Percentiles rank a stretch among this genome's conserved stretches.
These are phyloP conservation scores for Eimeria acervulina DNA, from an alignment of 169 alveolate genomes.

Conservation along the genomic window DNA sequence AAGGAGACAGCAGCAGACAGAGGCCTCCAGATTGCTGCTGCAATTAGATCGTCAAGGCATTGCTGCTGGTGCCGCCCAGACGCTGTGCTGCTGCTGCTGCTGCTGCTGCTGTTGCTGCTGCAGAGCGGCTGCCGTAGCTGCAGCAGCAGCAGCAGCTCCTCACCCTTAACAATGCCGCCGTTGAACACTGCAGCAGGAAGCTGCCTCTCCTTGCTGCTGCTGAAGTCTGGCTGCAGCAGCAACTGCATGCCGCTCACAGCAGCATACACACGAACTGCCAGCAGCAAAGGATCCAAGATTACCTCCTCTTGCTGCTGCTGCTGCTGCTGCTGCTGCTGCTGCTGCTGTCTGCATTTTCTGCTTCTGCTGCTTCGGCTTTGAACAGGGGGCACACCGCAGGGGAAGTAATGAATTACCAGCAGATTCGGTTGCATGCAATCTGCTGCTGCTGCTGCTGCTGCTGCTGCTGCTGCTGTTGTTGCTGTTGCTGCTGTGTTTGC, in stretches of 20 bases:
- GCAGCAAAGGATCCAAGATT: not conserved
- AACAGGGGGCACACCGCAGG: not conserved
- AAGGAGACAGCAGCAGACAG: not conserved
- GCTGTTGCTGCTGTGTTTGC: not conserved
- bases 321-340: slow-evolving; percentile 30
- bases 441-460: too few relatives aligned
- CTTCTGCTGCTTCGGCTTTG: not conserved
- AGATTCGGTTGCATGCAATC: not conserved
- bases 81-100: not conserved
- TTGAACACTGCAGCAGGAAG: slow-evolving; percentile 24
- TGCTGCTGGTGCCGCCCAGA: not conserved
- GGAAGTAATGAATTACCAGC: not conserved
- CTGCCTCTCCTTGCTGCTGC: slow-evolving; percentile 29
- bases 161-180: not conserved
- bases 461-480: not conserved
- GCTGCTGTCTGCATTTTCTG: too few relatives aligned
- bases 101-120: not conserved
- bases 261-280: slow-evolving; percentile 7
- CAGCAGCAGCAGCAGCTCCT: slow-evolving; percentile 42
- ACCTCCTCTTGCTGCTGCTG: slow-evolving; percentile 17
- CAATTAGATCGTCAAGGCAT: not conserved
- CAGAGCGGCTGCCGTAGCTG: not conserved
- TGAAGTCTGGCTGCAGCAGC: slow-evolving; percentile 39
- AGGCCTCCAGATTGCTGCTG: not conserved
- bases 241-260: not conserved